Conservation (phyloP, 1,284 basidiomycete genomes). For the Moesziomyces globuligerus region DNA sequence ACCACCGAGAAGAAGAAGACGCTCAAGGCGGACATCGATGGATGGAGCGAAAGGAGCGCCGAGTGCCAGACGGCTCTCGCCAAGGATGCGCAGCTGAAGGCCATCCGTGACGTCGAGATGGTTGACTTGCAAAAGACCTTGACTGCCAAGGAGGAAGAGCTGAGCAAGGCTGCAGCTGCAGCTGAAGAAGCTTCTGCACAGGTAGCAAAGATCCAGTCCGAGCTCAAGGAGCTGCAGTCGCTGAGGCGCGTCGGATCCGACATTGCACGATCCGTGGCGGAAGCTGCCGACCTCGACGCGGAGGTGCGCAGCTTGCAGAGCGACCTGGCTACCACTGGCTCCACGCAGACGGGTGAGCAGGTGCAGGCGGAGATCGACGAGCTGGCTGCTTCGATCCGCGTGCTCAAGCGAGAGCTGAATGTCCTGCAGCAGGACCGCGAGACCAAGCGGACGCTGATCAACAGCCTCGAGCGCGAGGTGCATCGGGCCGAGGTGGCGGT, state of each 20-base stretch:
- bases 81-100: constrained; percentile 50
- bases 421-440: constrained; percentile 50
- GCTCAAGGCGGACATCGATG: constrained; percentile 75
- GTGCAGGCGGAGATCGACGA: constrained; percentile 54
- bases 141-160: constrained; percentile 70
- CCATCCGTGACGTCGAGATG: constrained; percentile 50
- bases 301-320: constrained; percentile 48
- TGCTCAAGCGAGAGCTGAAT: constrained; percentile 54
- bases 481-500: constrained; percentile 68
- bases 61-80: constrained; percentile 76
- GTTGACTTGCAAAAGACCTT: constrained; percentile 75
- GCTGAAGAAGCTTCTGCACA: constrained; percentile 44
- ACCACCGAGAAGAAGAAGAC: constrained; percentile 72
- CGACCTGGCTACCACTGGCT: constrained; percentile 50
- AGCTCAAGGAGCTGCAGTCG: constrained; percentile 44
- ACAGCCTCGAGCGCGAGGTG: constrained; percentile 41
- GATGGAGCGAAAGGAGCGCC: constrained; percentile 51
- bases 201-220: constrained; percentile 31
- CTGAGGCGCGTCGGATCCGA: constrained; percentile 46
- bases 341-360: constrained; percentile 53
- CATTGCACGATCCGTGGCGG: constrained; percentile 38
- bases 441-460: constrained; percentile 46
- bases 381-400: constrained; percentile 47
- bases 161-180: constrained; percentile 56
- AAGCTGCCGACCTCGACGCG: constrained; percentile 29